These are phyloP conservation scores for Hyphopichia khmerensis DNA, from an alignment of 1,139 yeast species.

Conservation along the genomic window DNA sequence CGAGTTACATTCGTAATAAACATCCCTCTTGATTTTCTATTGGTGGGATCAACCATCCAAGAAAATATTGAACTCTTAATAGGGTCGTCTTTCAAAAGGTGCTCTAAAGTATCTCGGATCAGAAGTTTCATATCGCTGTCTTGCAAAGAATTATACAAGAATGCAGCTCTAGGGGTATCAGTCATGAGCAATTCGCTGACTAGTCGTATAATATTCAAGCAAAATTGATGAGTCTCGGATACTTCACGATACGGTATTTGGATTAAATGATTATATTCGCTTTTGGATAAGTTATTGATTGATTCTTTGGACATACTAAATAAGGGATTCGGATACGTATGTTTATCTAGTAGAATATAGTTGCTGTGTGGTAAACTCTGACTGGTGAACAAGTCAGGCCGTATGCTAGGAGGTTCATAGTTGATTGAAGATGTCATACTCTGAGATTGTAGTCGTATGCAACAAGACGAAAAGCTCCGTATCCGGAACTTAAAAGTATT, in stretches of 20 bases:
- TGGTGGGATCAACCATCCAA: conserved; percentile 23
- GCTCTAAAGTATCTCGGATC: conserved; percentile 12
- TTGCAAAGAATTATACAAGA: conserved; percentile 14
- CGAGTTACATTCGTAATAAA: background rate
- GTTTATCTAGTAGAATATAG: conserved; percentile 11
- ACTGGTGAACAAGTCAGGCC: conserved; percentile 9
- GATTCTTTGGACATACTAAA: conserved; percentile 26
- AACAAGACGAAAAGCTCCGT: background rate
- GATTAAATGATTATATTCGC: conserved; percentile 25
- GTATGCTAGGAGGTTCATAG: conserved; percentile 2
- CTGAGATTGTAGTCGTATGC: background rate
- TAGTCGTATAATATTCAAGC: conserved; percentile 28
- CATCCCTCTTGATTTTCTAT: conserved; percentile 4
- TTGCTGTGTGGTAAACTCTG: background rate
- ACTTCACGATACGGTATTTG: conserved; percentile 22
- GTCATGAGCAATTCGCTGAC: conserved; percentile 26
- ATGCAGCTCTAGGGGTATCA: conserved; percentile 24
- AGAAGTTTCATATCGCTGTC: conserved; percentile 15
- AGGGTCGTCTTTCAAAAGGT: conserved; percentile 15
- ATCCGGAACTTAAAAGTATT: conserved; percentile 1
- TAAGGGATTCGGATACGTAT: conserved; percentile 35
- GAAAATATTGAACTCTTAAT: conserved; percentile 30
- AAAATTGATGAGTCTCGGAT: conserved; percentile 30
- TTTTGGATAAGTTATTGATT: conserved; percentile 18
- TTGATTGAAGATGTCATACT: background rate